Evolutionary conservation across 371 early-diverging fungal species (phyloP), one percentile per base, ranked within the genome.

Genomic region (Mycotypha africana): DNA sequence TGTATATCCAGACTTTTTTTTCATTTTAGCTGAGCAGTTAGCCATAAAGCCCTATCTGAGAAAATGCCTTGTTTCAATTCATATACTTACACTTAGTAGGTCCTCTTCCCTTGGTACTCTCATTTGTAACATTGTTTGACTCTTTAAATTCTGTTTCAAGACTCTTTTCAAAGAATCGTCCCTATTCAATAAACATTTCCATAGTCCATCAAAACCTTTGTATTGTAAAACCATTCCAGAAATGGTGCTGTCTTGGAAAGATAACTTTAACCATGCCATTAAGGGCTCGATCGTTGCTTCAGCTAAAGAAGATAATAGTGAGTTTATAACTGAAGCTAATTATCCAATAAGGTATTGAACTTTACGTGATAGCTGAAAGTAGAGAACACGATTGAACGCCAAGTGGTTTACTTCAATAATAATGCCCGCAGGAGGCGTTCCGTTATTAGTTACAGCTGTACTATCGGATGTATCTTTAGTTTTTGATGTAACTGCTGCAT

Each of bases 221-320:
- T 60, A 64, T 35, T 64, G 65, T 22, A 64, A 35, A 1, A 64
- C 65, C 65, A 74, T 74, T 4, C 75, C 75, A 23, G 75, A 74
- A 24, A 74, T 70, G 9, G 65, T 53, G 28, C 45, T 51, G 44
- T 74, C 75, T 38, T 64, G 58, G 49, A 74, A 74, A 6, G 75
- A 70, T 5, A 68, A 37, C 24, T 67, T 60, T 41, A 74, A 41
- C 54, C 75, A 70, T n/a, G 64, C 62, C 31, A 74, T 49, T 28
- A 74, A 42, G 10, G 75, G 75, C 16, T 74, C 75, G 42, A 74
- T 74, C 0, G 75, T 74, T 1, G 75, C 71, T 47, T 74, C 71
- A 20, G 67, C 74, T 74, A 53, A 1, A 19, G 24, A 16, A 3
- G 9, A 12, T 16, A 33, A 20, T 8, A n/a, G n/a, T n/a, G n/a